phyloP scores from a whole-genome alignment of 2,329 filamentous ascomycete genomes.

The Aspergillus japonicus region DNA sequence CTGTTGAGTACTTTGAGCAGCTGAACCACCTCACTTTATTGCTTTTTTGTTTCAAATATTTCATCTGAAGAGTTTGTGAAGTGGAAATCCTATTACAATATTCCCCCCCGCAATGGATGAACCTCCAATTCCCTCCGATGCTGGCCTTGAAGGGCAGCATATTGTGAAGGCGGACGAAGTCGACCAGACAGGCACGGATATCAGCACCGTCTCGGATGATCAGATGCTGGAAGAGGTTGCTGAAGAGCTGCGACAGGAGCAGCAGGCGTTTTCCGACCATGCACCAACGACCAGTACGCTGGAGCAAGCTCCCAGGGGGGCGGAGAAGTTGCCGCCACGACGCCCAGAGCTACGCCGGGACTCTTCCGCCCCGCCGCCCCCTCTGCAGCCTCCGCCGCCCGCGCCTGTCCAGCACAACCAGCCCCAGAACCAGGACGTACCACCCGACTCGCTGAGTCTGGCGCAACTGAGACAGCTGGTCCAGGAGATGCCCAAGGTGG shows the following conservation, averaged over 20 bases:
- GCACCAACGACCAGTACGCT: slow-evolving; percentile 3
- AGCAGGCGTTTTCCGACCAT: slow-evolving; percentile 21
- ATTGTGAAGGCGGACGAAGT: slow-evolving; percentile 52
- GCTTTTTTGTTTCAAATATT: not conserved
- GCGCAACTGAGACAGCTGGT: slow-evolving; percentile 72
- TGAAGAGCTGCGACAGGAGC: slow-evolving; percentile 39
- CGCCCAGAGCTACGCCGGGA: slow-evolving; percentile 41
- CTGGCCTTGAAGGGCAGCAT: slow-evolving; percentile 35
- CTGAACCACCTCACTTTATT: not conserved
- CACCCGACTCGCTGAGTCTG: slow-evolving; percentile 70
- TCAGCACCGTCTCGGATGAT: slow-evolving; percentile 45
- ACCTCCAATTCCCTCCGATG: slow-evolving; percentile 21
- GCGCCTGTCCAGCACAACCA: slow-evolving; percentile 42
- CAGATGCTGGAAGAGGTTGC: slow-evolving; percentile 44
- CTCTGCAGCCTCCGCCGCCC: slow-evolving; percentile 47
- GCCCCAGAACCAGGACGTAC: slow-evolving; percentile 28
- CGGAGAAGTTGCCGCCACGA: slow-evolving; percentile 19
- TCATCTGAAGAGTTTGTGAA: not conserved
- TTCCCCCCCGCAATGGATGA: slow-evolving; percentile 26
- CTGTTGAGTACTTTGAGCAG: not conserved
- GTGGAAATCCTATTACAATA: too few species aligned
- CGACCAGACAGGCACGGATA: slow-evolving; percentile 49
- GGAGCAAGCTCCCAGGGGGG: slow-evolving; percentile 15
- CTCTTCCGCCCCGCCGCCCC: slow-evolving; percentile 41
- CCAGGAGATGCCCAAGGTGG: slow-evolving; percentile 67